Evolutionary conservation across 2,329 filamentous ascomycete genomes (phyloP).

Genomic region (Sporothrix brunneoviolacea): DNA sequence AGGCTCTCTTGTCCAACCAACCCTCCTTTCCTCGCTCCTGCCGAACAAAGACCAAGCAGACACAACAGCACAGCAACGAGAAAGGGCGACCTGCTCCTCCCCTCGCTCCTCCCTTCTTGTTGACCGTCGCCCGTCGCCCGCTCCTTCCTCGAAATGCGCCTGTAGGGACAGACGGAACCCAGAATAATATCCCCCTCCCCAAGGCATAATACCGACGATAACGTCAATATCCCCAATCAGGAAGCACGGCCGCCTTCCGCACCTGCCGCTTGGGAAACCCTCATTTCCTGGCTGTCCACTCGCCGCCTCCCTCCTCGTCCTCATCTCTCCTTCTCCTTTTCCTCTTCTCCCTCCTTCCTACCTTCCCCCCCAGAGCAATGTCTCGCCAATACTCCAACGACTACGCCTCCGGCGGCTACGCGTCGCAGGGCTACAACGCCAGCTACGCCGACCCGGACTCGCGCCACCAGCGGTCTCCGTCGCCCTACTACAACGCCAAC

Average conservation of each 20-base stretch:
- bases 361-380: slow-evolving; percentile 21
- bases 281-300: neutral
- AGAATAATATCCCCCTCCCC: too few relatives aligned
- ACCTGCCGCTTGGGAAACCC: neutral
- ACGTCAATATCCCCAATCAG: neutral
- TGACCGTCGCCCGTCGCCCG: slow-evolving; percentile 6
- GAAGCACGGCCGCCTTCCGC: slow-evolving; percentile 1
- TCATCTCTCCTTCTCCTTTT: neutral
- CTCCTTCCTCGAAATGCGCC: neutral
- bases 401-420: slow-evolving; percentile 26
- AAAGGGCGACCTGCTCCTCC: neutral
- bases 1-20: neutral
- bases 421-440: slow-evolving; percentile 9
- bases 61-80: neutral
- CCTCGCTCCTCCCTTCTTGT: too few relatives aligned
- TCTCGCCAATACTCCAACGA: slow-evolving; percentile 28
- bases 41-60: neutral
- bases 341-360: neutral
- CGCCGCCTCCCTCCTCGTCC: neutral
- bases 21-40: neutral
- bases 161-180: neutral
- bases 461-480: neutral
- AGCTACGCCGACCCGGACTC: slow-evolving; percentile 8
- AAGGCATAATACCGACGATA: neutral
- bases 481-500: slow-evolving; percentile 6